Percentiles rank a stretch among this genome's conserved stretches.
These are phyloP conservation scores for Paulownia fortunei DNA, from an alignment of 257 asterid species.

Conservation along the genomic window DNA sequence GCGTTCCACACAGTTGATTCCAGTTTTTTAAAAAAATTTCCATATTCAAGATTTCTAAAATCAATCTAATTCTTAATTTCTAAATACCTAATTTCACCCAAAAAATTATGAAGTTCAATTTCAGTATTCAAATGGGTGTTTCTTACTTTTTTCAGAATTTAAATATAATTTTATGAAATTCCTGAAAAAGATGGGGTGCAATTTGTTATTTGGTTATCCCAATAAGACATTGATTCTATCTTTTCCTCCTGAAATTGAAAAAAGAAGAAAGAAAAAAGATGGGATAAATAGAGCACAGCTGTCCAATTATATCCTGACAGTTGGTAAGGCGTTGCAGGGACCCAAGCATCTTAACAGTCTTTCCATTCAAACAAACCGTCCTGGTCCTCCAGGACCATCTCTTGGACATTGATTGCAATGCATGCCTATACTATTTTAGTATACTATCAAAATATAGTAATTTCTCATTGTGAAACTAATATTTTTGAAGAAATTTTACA, in stretches of 20 bases:
- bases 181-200: not conserved
- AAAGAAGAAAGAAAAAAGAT: too few relatives aligned
- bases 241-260: not conserved
- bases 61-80: not conserved
- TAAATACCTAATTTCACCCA: not conserved
- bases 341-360: not conserved
- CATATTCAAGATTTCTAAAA: not conserved
- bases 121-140: not conserved
- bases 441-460: not conserved
- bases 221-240: not conserved
- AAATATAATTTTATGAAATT: not conserved
- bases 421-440: not conserved
- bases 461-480: not conserved
- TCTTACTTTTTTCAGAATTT: not conserved
- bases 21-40: too few relatives aligned
- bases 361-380: constrained; percentile 26
- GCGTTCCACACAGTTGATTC: too few relatives aligned
- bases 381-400: constrained; percentile 26
- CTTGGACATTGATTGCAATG: not conserved
- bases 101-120: not conserved
- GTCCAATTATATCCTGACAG: constrained; percentile 14
- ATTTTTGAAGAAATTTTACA: not conserved
- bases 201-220: not conserved
- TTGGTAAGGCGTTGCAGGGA: not conserved
- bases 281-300: not conserved